phyloP scores from a whole-genome alignment of 805 yeast species.

The Metschnikowia proteae region DNA sequence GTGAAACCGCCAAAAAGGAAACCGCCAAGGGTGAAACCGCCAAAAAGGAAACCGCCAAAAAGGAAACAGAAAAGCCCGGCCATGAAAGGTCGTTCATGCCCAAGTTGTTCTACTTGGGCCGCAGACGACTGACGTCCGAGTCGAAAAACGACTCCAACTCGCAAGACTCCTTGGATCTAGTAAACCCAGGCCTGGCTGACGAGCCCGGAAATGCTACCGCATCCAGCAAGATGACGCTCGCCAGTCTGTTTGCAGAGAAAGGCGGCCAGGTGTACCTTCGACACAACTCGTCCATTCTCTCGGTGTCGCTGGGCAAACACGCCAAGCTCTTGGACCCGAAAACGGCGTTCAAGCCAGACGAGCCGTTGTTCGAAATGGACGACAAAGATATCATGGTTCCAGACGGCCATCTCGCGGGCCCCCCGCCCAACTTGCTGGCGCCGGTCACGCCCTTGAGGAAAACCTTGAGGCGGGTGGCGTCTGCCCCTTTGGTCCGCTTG shows the following conservation, averaged over 20 bases:
- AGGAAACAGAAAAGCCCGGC: not conserved
- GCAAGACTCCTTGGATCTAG: not conserved
- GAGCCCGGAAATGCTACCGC: not conserved
- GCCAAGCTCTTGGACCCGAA: not conserved
- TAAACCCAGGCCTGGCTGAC: not conserved
- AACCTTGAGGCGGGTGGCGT: constrained; percentile 69
- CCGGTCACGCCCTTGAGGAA: constrained; percentile 31
- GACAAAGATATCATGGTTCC: not conserved
- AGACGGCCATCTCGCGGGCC: not conserved
- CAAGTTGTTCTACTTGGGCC: constrained; percentile 7
- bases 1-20: not conserved
- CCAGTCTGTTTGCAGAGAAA: constrained; percentile 2
- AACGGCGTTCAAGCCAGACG: not conserved
- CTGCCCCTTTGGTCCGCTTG: constrained; percentile 67
- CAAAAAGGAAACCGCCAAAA: not conserved
- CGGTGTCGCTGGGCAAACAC: constrained; percentile 5
- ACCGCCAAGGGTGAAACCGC: not conserved
- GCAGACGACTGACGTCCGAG: constrained; percentile 12
- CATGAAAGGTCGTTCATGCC: not conserved
- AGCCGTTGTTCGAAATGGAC: not conserved
- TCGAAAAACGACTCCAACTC: not conserved
- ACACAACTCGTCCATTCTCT: constrained; percentile 29
- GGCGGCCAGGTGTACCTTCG: constrained; percentile 31
- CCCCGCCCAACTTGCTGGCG: not conserved
- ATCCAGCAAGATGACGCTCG: not conserved